phyloP scores from a whole-genome alignment of 805 yeast species.

The Hanseniaspora lindneri region DNA sequence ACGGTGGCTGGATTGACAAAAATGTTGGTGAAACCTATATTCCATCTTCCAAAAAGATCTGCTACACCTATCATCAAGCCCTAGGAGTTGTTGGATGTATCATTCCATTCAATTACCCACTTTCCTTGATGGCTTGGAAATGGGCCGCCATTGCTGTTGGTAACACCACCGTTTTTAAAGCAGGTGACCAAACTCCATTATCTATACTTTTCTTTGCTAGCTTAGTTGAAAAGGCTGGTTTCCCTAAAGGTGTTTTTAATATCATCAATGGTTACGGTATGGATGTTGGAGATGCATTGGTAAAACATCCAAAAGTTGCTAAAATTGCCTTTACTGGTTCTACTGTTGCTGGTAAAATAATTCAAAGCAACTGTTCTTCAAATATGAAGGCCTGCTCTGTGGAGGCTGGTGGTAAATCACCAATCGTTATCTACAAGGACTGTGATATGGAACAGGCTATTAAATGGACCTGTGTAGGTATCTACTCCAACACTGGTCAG shows the following conservation, averaged over 20 bases:
- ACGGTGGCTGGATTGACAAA: slow-evolving; percentile 84
- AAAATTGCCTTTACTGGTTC: slow-evolving; percentile 59
- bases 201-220: slow-evolving; percentile 51
- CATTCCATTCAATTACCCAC: slow-evolving; percentile 64
- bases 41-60: slow-evolving; percentile 35
- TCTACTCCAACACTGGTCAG: slow-evolving; percentile 56
- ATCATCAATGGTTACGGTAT: slow-evolving; percentile 59
- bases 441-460: slow-evolving; percentile 55
- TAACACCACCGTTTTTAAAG: slow-evolving; percentile 57
- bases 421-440: slow-evolving; percentile 49
- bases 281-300: slow-evolving; percentile 56
- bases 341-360: slow-evolving; percentile 52
- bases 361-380: slow-evolving; percentile 49
- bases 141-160: slow-evolving; percentile 73
- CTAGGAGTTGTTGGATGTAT: slow-evolving; percentile 56
- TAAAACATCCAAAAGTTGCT: slow-evolving; percentile 45
- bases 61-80: slow-evolving; percentile 60
- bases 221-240: slow-evolving; percentile 51
- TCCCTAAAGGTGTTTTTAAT: slow-evolving; percentile 68
- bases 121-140: slow-evolving; percentile 68
- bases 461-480: slow-evolving; percentile 56
- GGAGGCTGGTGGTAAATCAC: slow-evolving; percentile 68
- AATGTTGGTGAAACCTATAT: slow-evolving; percentile 39
- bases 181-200: slow-evolving; percentile 67
- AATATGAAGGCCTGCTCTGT: slow-evolving; percentile 54